Evolutionary conservation across 148 eudicot species (phyloP), one percentile per base, ranked within the genome.

Genomic region (Rhododendron vialii): DNA sequence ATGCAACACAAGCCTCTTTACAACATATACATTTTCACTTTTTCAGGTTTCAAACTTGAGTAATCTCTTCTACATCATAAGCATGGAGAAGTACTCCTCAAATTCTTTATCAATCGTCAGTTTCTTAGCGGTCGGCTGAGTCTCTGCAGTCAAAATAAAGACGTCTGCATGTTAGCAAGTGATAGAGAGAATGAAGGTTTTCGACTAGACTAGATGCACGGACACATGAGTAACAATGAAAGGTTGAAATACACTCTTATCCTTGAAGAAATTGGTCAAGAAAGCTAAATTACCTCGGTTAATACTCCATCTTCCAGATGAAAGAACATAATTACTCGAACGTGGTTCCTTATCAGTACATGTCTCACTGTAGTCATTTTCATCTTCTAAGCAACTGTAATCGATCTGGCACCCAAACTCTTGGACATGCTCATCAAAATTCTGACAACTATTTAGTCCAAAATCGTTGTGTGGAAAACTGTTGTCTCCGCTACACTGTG

Each of bases 101-200:
- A 91, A 91, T 82, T 91, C 92, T 87, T 91, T 86, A 57, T 91
- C 92, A 86, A 91, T 91, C 15, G 92, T 91, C 63, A 86, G 89
- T 48, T 89, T 88, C 78, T 82, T 61, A 35, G 81, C 12, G 26
- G 83, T 82, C 41, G 65, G 86, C 76, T 74, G 71, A 63, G 83
- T 61, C 81, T 89, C 92, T 91, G 91, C 89, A 82, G 79, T 57
- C 78, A 81, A 89, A 84, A 76, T 8, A n/a, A 81, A 73, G 81
- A 53, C 61, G 20, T 41, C 45, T 69, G 10, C 28, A 83, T 1
- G 43, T 87, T n/a, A 82, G 55, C 30, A 59, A 14, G 26, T 53
- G 5, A 3, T 1, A 30, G 20, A 81, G 67, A 51, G 53, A 81
- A 55, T 3, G 24, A 6, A 1, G 15, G 7, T 53, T 80, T 50